phyloP scores from a whole-genome alignment of 1,284 basidiomycete species.

The Anthracocystis walkeri region DNA sequence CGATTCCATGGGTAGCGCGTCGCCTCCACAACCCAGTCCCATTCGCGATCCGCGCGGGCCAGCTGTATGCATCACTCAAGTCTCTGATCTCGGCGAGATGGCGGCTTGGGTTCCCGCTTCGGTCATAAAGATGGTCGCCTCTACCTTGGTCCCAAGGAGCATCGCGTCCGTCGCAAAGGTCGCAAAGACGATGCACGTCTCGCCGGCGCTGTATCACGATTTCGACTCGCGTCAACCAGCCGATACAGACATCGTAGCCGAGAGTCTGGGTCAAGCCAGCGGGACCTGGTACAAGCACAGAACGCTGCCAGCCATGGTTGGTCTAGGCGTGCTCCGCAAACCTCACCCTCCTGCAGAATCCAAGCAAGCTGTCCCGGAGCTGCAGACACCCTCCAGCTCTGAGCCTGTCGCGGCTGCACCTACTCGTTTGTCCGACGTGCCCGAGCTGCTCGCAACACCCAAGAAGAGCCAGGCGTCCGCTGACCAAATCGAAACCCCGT shows the following conservation, averaged over 20 bases:
- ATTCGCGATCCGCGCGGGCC: slow-evolving; percentile 36
- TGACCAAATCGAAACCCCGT: background rate
- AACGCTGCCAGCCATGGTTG: slow-evolving; percentile 43
- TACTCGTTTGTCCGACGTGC: slow-evolving; percentile 19
- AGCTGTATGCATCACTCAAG: slow-evolving; percentile 56
- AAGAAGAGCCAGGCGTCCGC: background rate
- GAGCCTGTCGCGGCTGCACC: slow-evolving; percentile 3
- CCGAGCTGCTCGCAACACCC: slow-evolving; percentile 6
- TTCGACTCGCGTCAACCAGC: background rate
- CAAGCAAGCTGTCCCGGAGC: background rate
- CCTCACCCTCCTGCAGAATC: background rate
- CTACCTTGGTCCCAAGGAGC: slow-evolving; percentile 56
- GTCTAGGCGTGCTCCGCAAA: slow-evolving; percentile 30
- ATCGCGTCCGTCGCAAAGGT: slow-evolving; percentile 57
- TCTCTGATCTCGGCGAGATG: slow-evolving; percentile 60
- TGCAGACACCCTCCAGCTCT: background rate
- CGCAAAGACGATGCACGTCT: slow-evolving; percentile 50
- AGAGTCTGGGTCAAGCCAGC: slow-evolving; percentile 21
- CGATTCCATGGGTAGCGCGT: background rate
- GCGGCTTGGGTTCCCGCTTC: slow-evolving; percentile 61
- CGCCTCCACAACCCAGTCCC: slow-evolving; percentile 1
- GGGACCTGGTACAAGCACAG: slow-evolving; percentile 44
- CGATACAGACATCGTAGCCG: slow-evolving; percentile 2
- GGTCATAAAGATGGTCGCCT: slow-evolving; percentile 62
- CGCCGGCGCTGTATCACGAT: slow-evolving; percentile 31